A percentile compares a stretch with the other conserved stretches of the same genome.
These are phyloP conservation scores for Fusarium pseudoanthophilum DNA, from an alignment of 2,329 filamentous ascomycete species.

Conservation along the genomic window DNA sequence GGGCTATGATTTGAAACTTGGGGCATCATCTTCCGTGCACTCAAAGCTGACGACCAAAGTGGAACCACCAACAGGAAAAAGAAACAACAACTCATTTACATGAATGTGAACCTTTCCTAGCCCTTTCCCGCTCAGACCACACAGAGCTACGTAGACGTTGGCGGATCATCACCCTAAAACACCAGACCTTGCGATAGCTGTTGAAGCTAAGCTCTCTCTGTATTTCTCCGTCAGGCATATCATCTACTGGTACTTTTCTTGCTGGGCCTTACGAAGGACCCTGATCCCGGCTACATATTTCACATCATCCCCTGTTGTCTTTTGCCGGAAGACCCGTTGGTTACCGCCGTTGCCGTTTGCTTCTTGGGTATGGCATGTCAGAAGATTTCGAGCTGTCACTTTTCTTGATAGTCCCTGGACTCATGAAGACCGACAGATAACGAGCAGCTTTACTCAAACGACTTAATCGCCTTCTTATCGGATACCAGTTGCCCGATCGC, in stretches of 20 bases:
- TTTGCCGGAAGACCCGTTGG: conserved; percentile 14
- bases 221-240: conserved; percentile 3
- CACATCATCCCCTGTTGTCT: conserved; percentile 6
- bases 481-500: neutral
- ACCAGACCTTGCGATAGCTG: conserved; percentile 9
- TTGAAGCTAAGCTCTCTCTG: conserved; percentile 8
- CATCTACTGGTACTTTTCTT: neutral
- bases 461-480: neutral
- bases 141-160: neutral
- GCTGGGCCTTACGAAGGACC: conserved; percentile 24
- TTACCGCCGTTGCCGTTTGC: conserved; percentile 31
- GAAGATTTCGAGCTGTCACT: conserved; percentile 17
- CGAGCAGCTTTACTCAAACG: conserved; percentile 1
- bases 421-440: neutral
- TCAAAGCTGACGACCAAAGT: conserved; percentile 10
- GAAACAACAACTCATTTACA: conserved; percentile 22
- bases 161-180: conserved; percentile 24
- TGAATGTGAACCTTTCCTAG: neutral
- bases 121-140: conserved; percentile 2
- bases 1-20: conserved; percentile 37
- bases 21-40: conserved; percentile 5
- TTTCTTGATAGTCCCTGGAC: neutral
- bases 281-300: conserved; percentile 19
- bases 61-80: conserved; percentile 18
- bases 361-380: conserved; percentile 9